These are phyloP conservation scores for Annulohypoxylon moriforme DNA, from an alignment of 495 filamentous ascomycete species.

Conservation along the genomic window DNA sequence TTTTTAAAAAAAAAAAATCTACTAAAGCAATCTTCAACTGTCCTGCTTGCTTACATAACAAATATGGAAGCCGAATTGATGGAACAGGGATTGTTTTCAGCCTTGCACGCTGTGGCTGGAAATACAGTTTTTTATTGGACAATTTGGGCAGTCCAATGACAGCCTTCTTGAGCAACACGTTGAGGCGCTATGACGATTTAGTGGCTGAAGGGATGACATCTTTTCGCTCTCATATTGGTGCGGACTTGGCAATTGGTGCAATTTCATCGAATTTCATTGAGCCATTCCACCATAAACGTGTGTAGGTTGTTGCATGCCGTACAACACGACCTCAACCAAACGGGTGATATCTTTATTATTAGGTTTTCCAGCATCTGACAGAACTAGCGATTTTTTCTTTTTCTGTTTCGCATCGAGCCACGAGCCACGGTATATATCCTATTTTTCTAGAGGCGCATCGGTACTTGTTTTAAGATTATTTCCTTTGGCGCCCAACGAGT, in stretches of 20 bases:
- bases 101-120: constrained; percentile 43
- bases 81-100: not conserved
- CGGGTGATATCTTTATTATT: constrained; percentile 35
- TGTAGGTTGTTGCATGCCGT: constrained; percentile 17
- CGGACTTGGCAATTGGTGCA: constrained; percentile 7
- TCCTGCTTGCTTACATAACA: not conserved
- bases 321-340: constrained; percentile 33
- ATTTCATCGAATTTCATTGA: not conserved
- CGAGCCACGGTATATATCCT: constrained; percentile 25
- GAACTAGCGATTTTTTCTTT: constrained; percentile 24
- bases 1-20: too few relatives aligned
- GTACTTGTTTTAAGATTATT: constrained; percentile 6
- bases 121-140: constrained; percentile 14
- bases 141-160: constrained; percentile 32
- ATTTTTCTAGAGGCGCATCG: constrained; percentile 3
- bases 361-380: constrained; percentile 30
- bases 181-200: constrained; percentile 41
- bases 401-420: constrained; percentile 26
- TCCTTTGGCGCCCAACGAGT: constrained; percentile 30
- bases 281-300: constrained; percentile 16
- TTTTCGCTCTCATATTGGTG: constrained; percentile 23
- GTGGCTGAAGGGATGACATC: constrained; percentile 39
- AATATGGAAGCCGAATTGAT: not conserved
- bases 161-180: constrained; percentile 40
- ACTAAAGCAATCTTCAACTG: not conserved